Base-by-base conservation (phyloP, 2,329 filamentous ascomycete genomes). In the Ustulina deusta region DNA sequence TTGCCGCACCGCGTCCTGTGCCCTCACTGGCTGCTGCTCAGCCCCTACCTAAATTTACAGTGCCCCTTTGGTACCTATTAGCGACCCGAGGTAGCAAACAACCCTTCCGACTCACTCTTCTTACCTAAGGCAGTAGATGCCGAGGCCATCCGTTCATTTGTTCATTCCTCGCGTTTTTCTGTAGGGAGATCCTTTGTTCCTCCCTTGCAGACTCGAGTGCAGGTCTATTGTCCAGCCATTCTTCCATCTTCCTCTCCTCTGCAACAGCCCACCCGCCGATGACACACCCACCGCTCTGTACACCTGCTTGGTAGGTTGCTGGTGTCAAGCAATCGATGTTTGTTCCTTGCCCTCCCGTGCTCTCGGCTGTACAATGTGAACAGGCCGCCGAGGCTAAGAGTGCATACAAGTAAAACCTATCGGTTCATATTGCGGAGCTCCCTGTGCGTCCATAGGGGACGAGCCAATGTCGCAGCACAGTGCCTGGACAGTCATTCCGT, bases 1-100 rank as follows among this genome's bases (percentile, higher is more conserved):
- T 52, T 66, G 40, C 62, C 64, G 49, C 69, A 71, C 68, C 74
- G 71, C 69, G 73, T 72, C 66, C 70, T 67, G 61, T 46, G 40
- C 69, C 69, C 63, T 71, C 32, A 71, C 71, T 72, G 65, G 67
- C 25, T 57, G n/a, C 13, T 29, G 13, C 44, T 36, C 10, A 62
- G 32, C 66, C 60, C 65, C 59, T 13, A 32, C 7, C 49, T 64
- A 54, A 27, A 55, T 34, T 27, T 11, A 65, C 29, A 62, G 48
- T 57, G 44, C 46, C 46, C 27, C 7, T 34, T 34, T 32, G 29
- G 51, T 66, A 3, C 15, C 4, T n/a, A n/a, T n/a, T n/a, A n/a
- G n/a, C n/a, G n/a, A n/a, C n/a, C n/a, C n/a, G n/a, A n/a, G n/a
- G 7, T 36, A 70, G 66, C 54, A 55, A 55, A 55, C 20, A 38